These are phyloP conservation scores for Podospora conica DNA, from an alignment of 495 filamentous ascomycete species.

Conservation along the genomic window DNA sequence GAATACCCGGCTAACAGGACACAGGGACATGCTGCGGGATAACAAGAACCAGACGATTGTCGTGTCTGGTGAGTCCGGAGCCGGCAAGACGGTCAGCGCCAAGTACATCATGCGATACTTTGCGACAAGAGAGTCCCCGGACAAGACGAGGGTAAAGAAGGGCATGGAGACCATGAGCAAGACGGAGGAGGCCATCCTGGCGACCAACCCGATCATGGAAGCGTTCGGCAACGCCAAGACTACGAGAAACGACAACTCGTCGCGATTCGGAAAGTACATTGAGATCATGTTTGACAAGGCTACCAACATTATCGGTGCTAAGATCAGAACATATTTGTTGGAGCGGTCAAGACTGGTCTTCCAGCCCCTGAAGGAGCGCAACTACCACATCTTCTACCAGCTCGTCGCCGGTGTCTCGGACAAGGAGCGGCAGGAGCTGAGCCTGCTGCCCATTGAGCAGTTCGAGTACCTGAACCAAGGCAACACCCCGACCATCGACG, in stretches of 20 bases:
- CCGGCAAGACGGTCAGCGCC: constrained; percentile 97
- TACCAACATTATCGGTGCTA: constrained; percentile 95
- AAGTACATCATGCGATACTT: constrained; percentile 99
- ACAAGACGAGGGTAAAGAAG: constrained; percentile 73
- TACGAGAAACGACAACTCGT: constrained; percentile 97
- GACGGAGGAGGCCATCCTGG: constrained; percentile 96
- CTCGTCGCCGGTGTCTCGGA: constrained; percentile 91
- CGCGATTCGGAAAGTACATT: constrained; percentile 98
- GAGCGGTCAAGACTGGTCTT: constrained; percentile 98
- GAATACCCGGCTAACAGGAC: background rate
- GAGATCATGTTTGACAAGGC: constrained; percentile 98
- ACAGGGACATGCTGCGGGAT: constrained; percentile 96
- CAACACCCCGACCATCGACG: constrained; percentile 81
- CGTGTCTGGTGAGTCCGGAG: constrained; percentile 96
- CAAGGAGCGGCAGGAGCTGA: constrained; percentile 68
- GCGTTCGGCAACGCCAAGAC: constrained; percentile 99
- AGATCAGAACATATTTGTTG: constrained; percentile 91
- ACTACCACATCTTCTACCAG: constrained; percentile 99
- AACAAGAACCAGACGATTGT: constrained; percentile 96
- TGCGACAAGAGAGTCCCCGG: constrained; percentile 91
- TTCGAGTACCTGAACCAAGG: constrained; percentile 97
- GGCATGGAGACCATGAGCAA: constrained; percentile 88
- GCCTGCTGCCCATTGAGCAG: constrained; percentile 74
- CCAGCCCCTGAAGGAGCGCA: constrained; percentile 93
- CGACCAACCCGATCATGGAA: constrained; percentile 99